Evolutionary conservation across 257 asterid genomes (phyloP), one percentile per base, ranked within the genome.

Genomic region (Przewalskia tangutica): DNA sequence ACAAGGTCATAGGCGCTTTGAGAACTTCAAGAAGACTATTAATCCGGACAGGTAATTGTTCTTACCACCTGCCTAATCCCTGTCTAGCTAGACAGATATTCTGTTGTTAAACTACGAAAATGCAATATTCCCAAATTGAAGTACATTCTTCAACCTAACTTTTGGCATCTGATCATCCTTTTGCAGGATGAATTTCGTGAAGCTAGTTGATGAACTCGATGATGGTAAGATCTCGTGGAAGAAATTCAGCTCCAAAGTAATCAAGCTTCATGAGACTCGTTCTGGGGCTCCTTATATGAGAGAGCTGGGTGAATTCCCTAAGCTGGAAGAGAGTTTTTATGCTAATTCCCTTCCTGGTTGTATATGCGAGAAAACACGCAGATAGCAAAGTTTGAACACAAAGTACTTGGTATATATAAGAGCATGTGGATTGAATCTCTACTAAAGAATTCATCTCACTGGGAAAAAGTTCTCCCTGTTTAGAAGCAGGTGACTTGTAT

Each of bases 311-410:
- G 98, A 95, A 85, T 89, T 93, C 63, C 98, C 98, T 0, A 95
- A 95, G 90, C 90, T 95, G 55, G 98, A 95, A 88, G 98, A 95
- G 86, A 92, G 97, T 86, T 95, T 93, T 83, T 95, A 91, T 77
- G 98, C 98, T 18, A 95, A 95, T 86, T 95, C 98, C 38, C 87
- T 92, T 77, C 98, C 98, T 14, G 97, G 97, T 65, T 95, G 98
- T 84, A 90, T 95, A 63, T 95, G 98, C 81, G 97, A 93, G 89
- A 90, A 55, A 82, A 86, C 32, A 82, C 89, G 84, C 34, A 88
- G 82, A 58, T 88, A 85, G 78, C 77, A 76, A 77, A 32, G 42
- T n/a, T 63, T 36, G 51, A 48, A 27, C 8, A 13, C 3, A 3
- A n/a, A 80, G 50, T 17, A 27, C 1, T 8, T 34, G 8, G 46